Base-by-base conservation (phyloP, 306 rosid species). In the Glycine soja region DNA sequence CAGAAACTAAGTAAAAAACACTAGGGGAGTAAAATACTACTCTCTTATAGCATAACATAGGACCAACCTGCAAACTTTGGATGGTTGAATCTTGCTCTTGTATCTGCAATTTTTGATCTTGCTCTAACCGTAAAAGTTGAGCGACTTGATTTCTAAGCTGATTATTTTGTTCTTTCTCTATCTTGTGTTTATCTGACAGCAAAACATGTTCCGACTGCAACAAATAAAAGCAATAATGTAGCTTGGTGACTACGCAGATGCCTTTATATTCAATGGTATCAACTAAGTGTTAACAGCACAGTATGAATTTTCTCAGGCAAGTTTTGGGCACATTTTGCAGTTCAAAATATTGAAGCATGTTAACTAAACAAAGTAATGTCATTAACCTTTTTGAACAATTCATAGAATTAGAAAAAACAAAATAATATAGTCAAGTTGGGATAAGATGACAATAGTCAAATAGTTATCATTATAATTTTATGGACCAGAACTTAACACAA, bases 91-190 rank as follows among this genome's bases (percentile, higher is more conserved):
- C 98, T 85, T 84, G 80, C 76, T 91, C 92, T 76, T 91, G 94
- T 46, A 95, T 90, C 90, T 88, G 91, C 83, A 88, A 78, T 57
- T 91, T 93, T 57, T 93, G 86, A 52, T 91, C 99, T 88, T 95
- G 98, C 88, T 93, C 98, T 86, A 80, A 83, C 88, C 84, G 91
- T 84, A 90, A 83, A 71, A 95, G 90, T 70, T 93, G 98, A 86
- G 97, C 91, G 72, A 95, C 97, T 93, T 93, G 98, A 90, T 85
- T 89, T 88, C 91, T 88, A 78, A 93, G 90, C 91, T 89, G 96
- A 74, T 86, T 86, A 78, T 89, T 95, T 85, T 95, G 97, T 78
- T 95, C 99, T 86, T 91, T 93, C 82, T 95, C 98, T 67, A 88
- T 87, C 86, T 90, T 91, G 65, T 85, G 86, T 78, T 91, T 91